A percentile compares a stretch with the other conserved stretches of the same genome.
Evolutionary conservation across 371 early-diverging fungal species (phyloP).

Genomic region (Phascolomyces articulosus): DNA sequence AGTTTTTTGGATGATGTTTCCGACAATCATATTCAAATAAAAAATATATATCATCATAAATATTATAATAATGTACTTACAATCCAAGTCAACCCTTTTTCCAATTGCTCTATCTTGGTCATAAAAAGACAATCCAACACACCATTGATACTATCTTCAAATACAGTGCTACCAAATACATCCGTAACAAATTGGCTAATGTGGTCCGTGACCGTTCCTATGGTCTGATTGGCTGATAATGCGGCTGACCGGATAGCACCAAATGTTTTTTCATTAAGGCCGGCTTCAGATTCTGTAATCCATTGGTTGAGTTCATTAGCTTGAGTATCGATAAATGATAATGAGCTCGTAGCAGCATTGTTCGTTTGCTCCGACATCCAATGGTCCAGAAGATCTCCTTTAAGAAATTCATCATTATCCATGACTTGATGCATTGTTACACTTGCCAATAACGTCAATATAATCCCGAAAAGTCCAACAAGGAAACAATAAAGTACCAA

Average conservation of each 20-base stretch:
- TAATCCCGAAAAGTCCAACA: slow-evolving; percentile 27
- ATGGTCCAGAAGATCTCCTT: not conserved
- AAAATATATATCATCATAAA: not conserved
- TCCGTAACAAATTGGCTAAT: slow-evolving; percentile 19
- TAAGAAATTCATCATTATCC: not conserved
- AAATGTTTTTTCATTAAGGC: slow-evolving; percentile 31
- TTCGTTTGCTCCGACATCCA: not conserved
- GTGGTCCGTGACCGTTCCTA: slow-evolving; percentile 25
- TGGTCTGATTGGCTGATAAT: slow-evolving; percentile 29
- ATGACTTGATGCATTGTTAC: not conserved
- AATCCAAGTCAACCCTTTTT: slow-evolving; percentile 45
- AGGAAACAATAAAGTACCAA: slow-evolving; percentile 29
- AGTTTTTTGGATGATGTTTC: too few relatives aligned
- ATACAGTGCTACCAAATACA: slow-evolving; percentile 33
- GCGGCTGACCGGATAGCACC: slow-evolving; percentile 25
- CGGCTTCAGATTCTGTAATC: slow-evolving; percentile 27
- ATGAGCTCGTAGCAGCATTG: not conserved
- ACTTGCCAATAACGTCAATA: not conserved
- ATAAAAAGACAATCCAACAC: slow-evolving; percentile 36
- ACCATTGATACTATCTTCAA: slow-evolving; percentile 34
- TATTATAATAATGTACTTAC: slow-evolving; percentile 25
- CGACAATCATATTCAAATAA: too few relatives aligned
- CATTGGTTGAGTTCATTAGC: slow-evolving; percentile 24
- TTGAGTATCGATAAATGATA: not conserved
- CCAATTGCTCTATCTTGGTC: slow-evolving; percentile 35